Evolutionary conservation across 2,329 filamentous ascomycete genomes (phyloP).

Genomic region (Microcyclospora pomicola): DNA sequence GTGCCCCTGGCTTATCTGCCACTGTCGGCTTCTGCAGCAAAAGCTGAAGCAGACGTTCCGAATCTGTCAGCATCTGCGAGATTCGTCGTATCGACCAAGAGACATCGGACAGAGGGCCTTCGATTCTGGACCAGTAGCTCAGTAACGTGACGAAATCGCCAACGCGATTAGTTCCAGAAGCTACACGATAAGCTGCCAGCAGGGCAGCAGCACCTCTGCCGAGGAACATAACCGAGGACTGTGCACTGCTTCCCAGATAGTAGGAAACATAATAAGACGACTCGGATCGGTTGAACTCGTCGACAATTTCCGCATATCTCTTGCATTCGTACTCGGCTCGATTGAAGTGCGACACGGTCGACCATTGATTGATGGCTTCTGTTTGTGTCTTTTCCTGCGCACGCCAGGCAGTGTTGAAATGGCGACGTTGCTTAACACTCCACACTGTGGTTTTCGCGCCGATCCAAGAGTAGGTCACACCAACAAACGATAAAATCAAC

Average conservation of each 20-base stretch:
- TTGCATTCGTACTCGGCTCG: conserved; percentile 39
- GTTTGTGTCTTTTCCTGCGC: conserved; percentile 41
- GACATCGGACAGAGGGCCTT: conserved; percentile 37
- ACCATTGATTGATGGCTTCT: conserved; percentile 47
- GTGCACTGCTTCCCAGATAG: conserved; percentile 25
- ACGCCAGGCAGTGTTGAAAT: conserved; percentile 24
- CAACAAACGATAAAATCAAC: conserved; percentile 34
- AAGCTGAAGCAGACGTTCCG: conserved; percentile 46
- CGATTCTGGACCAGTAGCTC: conserved; percentile 45
- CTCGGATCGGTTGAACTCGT: conserved; percentile 22
- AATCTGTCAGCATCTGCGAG: conserved; percentile 45
- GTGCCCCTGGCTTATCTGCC: conserved; percentile 33
- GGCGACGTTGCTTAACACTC: conserved; percentile 19
- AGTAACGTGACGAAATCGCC: conserved; percentile 52
- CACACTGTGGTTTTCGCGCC: conserved; percentile 31
- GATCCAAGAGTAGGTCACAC: conserved; percentile 39
- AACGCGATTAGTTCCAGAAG: conserved; percentile 35
- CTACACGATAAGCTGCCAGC: conserved; percentile 41
- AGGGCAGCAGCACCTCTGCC: conserved; percentile 37
- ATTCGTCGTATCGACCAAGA: conserved; percentile 36
- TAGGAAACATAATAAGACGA: conserved; percentile 17
- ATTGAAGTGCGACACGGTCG: conserved; percentile 47
- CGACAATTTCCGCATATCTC: conserved; percentile 32
- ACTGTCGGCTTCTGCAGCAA: conserved; percentile 46
- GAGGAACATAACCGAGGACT: conserved; percentile 35